Evolutionary conservation across 441 rosid genomes (phyloP).

Genomic region (Omphalea diandra): DNA sequence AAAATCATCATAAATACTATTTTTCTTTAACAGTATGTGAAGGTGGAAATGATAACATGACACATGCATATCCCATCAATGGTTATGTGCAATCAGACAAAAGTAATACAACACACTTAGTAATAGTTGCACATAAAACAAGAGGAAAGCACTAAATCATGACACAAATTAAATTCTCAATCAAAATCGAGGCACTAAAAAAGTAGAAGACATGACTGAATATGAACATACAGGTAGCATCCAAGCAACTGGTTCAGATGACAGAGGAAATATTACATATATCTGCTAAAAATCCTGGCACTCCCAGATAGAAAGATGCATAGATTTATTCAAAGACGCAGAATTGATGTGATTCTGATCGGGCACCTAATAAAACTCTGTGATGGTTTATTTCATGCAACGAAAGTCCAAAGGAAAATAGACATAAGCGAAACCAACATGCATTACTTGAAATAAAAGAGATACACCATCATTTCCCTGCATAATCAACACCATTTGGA

Average conservation of each 20-base stretch:
- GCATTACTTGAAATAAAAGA: too few species aligned
- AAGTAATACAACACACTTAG: background rate
- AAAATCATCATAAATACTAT: background rate
- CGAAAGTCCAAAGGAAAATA: too few species aligned
- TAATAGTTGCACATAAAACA: background rate
- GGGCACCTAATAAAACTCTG: too few species aligned
- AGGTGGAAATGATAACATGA: background rate
- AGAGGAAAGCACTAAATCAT: background rate
- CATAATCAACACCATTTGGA: too few species aligned
- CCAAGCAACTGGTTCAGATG: background rate
- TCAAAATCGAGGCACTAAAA: conserved; percentile 2
- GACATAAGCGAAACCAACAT: too few species aligned
- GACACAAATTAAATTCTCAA: background rate
- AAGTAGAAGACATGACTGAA: background rate
- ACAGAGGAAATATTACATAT: background rate
- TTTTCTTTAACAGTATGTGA: background rate
- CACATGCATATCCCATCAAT: background rate
- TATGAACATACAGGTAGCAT: too few species aligned
- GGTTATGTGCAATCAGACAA: conserved; percentile 1
- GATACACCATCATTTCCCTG: too few species aligned
- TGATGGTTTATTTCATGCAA: too few species aligned
- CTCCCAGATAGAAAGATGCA: background rate
- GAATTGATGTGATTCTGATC: too few species aligned
- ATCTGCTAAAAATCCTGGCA: background rate
- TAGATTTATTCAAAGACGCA: too few species aligned